Evolutionary conservation across 78 protist species (phyloP).

Genomic region (Capsaspora owczarzaki): DNA sequence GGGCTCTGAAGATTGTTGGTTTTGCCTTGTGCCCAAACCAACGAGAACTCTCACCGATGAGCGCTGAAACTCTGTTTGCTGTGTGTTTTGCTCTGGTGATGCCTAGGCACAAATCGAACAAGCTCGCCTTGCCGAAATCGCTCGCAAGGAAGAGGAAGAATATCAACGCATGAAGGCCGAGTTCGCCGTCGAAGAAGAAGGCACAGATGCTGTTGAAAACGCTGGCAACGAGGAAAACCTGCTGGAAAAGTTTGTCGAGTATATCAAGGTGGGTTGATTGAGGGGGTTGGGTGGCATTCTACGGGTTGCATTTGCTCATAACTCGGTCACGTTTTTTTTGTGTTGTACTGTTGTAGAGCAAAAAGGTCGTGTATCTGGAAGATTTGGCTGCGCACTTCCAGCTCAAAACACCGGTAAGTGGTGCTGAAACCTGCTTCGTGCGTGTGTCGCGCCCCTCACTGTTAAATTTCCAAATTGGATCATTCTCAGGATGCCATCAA

Average conservation of each 20-base stretch:
- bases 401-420: not conserved
- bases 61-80: too few species aligned
- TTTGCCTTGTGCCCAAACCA: too few species aligned
- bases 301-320: not conserved
- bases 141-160: conserved; percentile 10
- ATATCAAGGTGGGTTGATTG: not conserved
- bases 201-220: not conserved
- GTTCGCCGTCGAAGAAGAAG: not conserved
- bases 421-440: not conserved
- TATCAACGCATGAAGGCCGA: not conserved
- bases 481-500: conserved; percentile 6
- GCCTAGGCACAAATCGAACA: not conserved
- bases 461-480: not conserved
- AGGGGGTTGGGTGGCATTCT: not conserved
- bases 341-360: not conserved
- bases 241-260: not conserved
- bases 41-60: too few species aligned
- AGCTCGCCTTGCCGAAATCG: not conserved
- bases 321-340: not conserved
- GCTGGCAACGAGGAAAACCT: not conserved
- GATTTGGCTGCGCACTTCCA: conserved; percentile 7
- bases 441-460: not conserved
- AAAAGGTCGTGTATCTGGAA: not conserved
- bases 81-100: too few species aligned
- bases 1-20: too few species aligned